These are phyloP conservation scores for Pythium aphanidermatum DNA, from an alignment of 352 stramenopile species.

Conservation along the genomic window DNA sequence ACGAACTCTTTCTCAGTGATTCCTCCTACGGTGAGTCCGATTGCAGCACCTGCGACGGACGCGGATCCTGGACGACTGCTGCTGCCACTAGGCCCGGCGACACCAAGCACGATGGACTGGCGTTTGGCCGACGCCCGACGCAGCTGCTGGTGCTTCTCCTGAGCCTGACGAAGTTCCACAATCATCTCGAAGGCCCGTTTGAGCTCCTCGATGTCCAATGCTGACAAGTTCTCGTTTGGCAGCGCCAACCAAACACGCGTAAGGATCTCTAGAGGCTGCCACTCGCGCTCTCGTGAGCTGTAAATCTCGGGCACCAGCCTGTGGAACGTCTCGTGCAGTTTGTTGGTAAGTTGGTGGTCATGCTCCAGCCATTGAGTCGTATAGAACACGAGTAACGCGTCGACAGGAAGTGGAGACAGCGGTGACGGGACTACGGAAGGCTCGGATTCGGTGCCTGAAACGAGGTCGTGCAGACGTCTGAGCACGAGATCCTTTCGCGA, in stretches of 20 bases:
- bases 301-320: constrained; percentile 13
- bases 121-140: constrained; percentile 8
- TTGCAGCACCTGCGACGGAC: not conserved
- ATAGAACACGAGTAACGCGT: constrained; percentile 49
- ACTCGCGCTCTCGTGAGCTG: not conserved
- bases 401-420: constrained; percentile 20
- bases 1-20: constrained; percentile 64
- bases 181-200: constrained; percentile 26
- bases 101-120: constrained; percentile 4
- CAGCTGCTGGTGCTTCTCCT: constrained; percentile 3
- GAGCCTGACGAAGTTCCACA: constrained; percentile 22
- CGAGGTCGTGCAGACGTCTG: not conserved
- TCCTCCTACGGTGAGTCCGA: constrained; percentile 24
- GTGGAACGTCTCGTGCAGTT: constrained; percentile 43
- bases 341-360: constrained; percentile 32
- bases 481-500: constrained; percentile 2
- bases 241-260: constrained; percentile 27
- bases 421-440: not conserved
- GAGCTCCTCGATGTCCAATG: constrained; percentile 37
- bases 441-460: not conserved
- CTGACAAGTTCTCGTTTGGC: constrained; percentile 32
- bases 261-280: constrained; percentile 32
- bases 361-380: constrained; percentile 34
- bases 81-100: not conserved
- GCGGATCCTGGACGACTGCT: constrained; percentile 7